Percentiles rank a stretch among this genome's conserved stretches.
Conservation (phyloP, 306 rosid genomes). For the Lathyrus sativus region DNA sequence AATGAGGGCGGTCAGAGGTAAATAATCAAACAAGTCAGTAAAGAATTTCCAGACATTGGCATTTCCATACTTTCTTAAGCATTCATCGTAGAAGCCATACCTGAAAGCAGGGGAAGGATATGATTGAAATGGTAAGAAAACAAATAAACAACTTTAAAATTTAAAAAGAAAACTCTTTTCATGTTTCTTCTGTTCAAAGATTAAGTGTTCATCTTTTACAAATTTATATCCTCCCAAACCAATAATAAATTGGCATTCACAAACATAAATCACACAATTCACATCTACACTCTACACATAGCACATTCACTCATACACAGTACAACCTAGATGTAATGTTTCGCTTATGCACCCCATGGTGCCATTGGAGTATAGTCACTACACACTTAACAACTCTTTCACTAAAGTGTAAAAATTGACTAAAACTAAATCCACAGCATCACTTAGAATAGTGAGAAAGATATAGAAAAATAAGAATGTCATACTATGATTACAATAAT, state of each 20-base stretch:
- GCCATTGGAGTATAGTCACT: slow-evolving; percentile 8
- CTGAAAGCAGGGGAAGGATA: slow-evolving; percentile 52
- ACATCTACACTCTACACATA: not conserved
- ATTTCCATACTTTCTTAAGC: slow-evolving; percentile 96
- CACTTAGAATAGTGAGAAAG: not conserved
- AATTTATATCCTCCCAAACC: not conserved
- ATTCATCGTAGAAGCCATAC: slow-evolving; percentile 98
- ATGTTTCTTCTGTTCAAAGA: slow-evolving; percentile 16
- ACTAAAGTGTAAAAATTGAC: slow-evolving; percentile 11
- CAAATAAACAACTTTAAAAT: slow-evolving; percentile 15
- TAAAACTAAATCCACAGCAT: slow-evolving; percentile 7
- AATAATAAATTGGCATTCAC: slow-evolving; percentile 11
- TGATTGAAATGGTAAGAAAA: slow-evolving; percentile 35
- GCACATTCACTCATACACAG: slow-evolving; percentile 1
- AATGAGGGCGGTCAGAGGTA: slow-evolving; percentile 94
- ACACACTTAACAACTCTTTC: slow-evolving; percentile 13
- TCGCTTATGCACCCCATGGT: slow-evolving; percentile 3
- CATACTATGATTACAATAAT: slow-evolving; percentile 16
- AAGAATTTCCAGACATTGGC: slow-evolving; percentile 97
- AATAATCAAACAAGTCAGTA: slow-evolving; percentile 90
- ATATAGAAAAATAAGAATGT: not conserved
- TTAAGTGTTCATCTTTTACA: not conserved
- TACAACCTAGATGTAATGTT: slow-evolving; percentile 11
- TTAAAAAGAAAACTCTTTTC: not conserved
- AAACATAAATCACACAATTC: slow-evolving; percentile 19